A percentile compares a stretch with the other conserved stretches of the same genome.
Evolutionary conservation across 1,139 yeast genomes (phyloP).

Genomic region (Hyphopichia fennica): DNA sequence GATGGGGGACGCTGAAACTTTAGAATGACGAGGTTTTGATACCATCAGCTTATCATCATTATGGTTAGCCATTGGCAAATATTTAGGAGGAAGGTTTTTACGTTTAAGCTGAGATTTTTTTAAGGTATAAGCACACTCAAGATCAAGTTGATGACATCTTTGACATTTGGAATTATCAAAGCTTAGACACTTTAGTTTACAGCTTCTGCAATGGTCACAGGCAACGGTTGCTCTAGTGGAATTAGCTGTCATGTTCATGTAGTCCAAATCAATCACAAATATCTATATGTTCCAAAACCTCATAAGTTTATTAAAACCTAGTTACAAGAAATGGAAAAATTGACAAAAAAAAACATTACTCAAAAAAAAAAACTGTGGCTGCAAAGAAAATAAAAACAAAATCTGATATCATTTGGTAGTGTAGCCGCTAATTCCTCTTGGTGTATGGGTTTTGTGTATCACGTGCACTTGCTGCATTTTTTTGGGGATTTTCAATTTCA

Average conservation of each 20-base stretch:
- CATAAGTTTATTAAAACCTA: no score
- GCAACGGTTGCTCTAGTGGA: constrained; percentile 20
- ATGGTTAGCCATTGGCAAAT: not conserved
- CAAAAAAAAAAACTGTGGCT: no score
- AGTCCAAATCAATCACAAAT: no score
- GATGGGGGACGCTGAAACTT: not conserved
- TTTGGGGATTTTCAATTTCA: no score
- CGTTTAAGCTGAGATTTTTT: constrained; percentile 18
- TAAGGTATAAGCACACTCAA: constrained; percentile 22
- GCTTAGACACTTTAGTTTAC: constrained; percentile 22
- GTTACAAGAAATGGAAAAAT: no score
- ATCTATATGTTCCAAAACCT: no score
- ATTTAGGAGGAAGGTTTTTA: constrained; percentile 1
- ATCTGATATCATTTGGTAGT: no score
- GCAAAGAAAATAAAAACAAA: no score
- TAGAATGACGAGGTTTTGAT: not conserved
- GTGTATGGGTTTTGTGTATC: no score
- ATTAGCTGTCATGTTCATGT: not conserved
- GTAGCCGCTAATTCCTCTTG: no score
- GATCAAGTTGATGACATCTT: constrained; percentile 18
- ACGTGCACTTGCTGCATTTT: no score
- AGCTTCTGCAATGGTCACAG: constrained; percentile 21
- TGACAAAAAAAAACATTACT: no score
- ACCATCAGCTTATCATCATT: not conserved
- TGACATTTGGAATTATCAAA: constrained; percentile 16